These are phyloP conservation scores for Yarrowia bubula DNA, from an alignment of 805 yeast species.

Conservation along the genomic window DNA sequence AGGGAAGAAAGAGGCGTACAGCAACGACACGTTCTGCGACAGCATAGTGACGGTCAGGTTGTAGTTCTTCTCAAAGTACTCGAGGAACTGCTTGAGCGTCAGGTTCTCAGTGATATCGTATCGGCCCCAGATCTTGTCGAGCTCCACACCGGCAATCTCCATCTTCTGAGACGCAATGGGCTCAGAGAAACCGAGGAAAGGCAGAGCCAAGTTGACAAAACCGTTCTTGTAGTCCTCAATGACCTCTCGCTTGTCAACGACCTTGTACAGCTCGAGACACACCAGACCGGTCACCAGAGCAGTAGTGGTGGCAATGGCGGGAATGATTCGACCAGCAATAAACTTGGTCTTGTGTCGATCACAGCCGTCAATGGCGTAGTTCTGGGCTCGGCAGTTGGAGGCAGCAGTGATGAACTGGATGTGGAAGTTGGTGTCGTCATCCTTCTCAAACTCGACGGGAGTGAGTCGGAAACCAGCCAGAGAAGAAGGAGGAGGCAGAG, in stretches of 20 bases:
- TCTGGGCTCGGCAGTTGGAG: slow-evolving; percentile 91
- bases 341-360: slow-evolving; percentile 89
- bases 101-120: slow-evolving; percentile 67
- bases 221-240: slow-evolving; percentile 92
- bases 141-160: slow-evolving; percentile 64
- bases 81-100: slow-evolving; percentile 69
- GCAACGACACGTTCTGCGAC: slow-evolving; percentile 82
- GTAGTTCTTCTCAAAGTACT: slow-evolving; percentile 74
- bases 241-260: slow-evolving; percentile 65
- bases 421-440: slow-evolving; percentile 95
- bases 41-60: slow-evolving; percentile 88
- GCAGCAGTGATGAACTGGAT: slow-evolving; percentile 95
- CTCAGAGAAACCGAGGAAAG: slow-evolving; percentile 95
- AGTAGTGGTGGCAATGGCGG: slow-evolving; percentile 99
- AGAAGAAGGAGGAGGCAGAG: slow-evolving; percentile 84
- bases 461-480: slow-evolving; percentile 82
- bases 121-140: slow-evolving; percentile 94
- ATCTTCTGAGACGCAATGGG: slow-evolving; percentile 85
- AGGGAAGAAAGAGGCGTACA: slow-evolving; percentile 92
- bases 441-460: slow-evolving; percentile 97
- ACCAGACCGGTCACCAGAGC: slow-evolving; percentile 94
- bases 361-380: slow-evolving; percentile 83
- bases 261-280: slow-evolving; percentile 87
- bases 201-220: slow-evolving; percentile 84
- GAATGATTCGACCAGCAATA: slow-evolving; percentile 97